phyloP scores from a whole-genome alignment of 768 basidiomycete genomes.

The Tulasnella sp. region DNA sequence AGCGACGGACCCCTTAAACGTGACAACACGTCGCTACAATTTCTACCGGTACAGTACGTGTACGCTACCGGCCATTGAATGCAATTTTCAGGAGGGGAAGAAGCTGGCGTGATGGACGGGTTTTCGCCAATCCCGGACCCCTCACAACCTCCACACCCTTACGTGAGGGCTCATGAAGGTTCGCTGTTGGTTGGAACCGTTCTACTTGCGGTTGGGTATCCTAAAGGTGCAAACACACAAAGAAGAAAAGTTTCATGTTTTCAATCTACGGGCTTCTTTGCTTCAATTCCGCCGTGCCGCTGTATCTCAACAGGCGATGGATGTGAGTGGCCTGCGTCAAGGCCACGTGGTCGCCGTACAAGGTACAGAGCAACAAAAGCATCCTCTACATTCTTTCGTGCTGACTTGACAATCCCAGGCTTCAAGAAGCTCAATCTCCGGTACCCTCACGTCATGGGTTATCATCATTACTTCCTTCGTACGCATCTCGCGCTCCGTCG shows the following conservation, averaged over 20 bases:
- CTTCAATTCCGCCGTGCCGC: constrained; percentile 87
- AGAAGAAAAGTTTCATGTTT: constrained; percentile 98
- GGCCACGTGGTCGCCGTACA: constrained; percentile 78
- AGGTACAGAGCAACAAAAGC: constrained; percentile 48
- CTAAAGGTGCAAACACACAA: constrained; percentile 85
- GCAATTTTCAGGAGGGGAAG: no score
- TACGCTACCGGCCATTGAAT: no score
- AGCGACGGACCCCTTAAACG: no score
- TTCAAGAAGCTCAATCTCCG: constrained; percentile 64
- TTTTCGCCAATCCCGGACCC: no score
- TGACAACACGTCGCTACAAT: no score
- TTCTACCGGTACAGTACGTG: no score
- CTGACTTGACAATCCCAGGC: constrained; percentile 50
- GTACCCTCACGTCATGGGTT: constrained; percentile 66
- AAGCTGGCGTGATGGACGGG: no score
- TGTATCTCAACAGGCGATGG: constrained; percentile 85
- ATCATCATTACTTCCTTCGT: constrained; percentile 62
- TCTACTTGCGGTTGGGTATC: constrained; percentile 88
- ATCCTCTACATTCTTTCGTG: neutral
- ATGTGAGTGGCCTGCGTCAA: constrained; percentile 71
- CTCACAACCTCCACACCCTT: no score
- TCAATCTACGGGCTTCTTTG: constrained; percentile 87
- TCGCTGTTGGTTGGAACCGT: constrained; percentile 76
- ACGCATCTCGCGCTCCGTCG: constrained; percentile 75
- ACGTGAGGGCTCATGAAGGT: constrained; percentile 46